phyloP scores from a whole-genome alignment of 2,329 filamentous ascomycete genomes.

The Aureobasidium sp. region DNA sequence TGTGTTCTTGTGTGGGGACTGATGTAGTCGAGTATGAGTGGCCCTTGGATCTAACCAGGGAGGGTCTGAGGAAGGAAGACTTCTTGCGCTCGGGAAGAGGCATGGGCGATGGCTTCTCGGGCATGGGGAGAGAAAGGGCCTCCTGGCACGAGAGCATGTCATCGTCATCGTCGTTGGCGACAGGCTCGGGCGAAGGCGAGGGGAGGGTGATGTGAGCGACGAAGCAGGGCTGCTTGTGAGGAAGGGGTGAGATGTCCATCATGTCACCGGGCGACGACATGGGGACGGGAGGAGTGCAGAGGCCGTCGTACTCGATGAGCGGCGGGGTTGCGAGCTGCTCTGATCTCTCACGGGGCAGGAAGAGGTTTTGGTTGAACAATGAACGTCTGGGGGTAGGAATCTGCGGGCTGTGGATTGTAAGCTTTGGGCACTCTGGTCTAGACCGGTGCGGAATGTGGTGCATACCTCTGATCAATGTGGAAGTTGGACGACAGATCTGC shows the following conservation, averaged over 20 bases:
- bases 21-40: constrained; percentile 54
- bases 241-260: constrained; percentile 92
- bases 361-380: constrained; percentile 69
- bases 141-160: constrained; percentile 15
- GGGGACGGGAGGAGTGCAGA: constrained; percentile 76
- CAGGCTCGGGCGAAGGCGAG: constrained; percentile 61
- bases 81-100: constrained; percentile 14
- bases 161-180: constrained; percentile 19
- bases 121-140: not conserved
- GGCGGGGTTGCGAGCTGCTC: constrained; percentile 40
- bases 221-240: constrained; percentile 67
- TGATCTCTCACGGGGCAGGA: constrained; percentile 36
- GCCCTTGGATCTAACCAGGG: constrained; percentile 66
- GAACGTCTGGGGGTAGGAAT: constrained; percentile 76
- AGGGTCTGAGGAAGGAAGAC: constrained; percentile 46
- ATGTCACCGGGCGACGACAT: constrained; percentile 79
- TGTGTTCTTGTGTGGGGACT: constrained; percentile 41
- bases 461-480: constrained; percentile 85
- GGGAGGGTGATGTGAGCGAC: constrained; percentile 52
- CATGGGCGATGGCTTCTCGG: constrained; percentile 2
- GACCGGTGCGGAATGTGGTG: constrained; percentile 31
- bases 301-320: constrained; percentile 51
- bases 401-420: constrained; percentile 59
- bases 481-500: constrained; percentile 97
- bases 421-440: constrained; percentile 20